Evolutionary conservation across 2,329 filamentous ascomycete species (phyloP).

Genomic region (Exophiala xenobiotica): DNA sequence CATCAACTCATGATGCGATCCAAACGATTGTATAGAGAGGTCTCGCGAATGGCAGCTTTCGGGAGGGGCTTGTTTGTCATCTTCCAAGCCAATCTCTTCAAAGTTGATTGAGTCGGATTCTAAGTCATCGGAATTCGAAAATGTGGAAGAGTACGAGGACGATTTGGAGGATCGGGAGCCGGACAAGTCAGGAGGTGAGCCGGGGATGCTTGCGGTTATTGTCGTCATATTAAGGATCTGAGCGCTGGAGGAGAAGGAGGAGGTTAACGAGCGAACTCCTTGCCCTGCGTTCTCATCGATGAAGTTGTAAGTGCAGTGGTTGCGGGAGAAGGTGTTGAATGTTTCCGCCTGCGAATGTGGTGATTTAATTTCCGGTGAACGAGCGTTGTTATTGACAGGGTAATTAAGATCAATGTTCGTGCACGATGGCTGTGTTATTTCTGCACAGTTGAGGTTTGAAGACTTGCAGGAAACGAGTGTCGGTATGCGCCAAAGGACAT

Average conservation of each 20-base stretch:
- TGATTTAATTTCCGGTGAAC: conserved; percentile 22
- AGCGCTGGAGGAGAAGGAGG: conserved; percentile 13
- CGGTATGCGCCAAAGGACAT: conserved; percentile 17
- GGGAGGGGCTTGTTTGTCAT: conserved; percentile 52
- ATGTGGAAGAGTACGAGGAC: conserved; percentile 78
- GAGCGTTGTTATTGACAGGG: conserved; percentile 14
- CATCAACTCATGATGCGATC: conserved; percentile 33
- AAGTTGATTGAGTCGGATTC: conserved; percentile 78
- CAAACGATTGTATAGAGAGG: conserved; percentile 27
- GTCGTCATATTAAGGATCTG: conserved; percentile 42
- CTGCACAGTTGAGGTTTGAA: conserved; percentile 9
- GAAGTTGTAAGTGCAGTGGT: conserved; percentile 7
- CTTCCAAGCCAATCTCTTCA: conserved; percentile 87
- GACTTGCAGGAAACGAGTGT: conserved; percentile 20
- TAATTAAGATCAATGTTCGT: conserved; percentile 4
- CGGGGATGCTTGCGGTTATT: conserved; percentile 51
- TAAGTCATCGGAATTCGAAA: conserved; percentile 59
- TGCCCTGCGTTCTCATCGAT: conserved; percentile 21
- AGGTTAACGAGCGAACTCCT: conserved; percentile 17
- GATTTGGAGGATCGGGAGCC: conserved; percentile 87
- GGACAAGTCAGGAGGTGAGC: conserved; percentile 75
- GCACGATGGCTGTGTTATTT: conserved; percentile 8
- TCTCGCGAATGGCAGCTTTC: conserved; percentile 20
- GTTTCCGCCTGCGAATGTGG: conserved; percentile 12
- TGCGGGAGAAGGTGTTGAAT: conserved; percentile 13